Conservation (phyloP, 2,329 filamentous ascomycete genomes). For the Akanthomyces lecanii region DNA sequence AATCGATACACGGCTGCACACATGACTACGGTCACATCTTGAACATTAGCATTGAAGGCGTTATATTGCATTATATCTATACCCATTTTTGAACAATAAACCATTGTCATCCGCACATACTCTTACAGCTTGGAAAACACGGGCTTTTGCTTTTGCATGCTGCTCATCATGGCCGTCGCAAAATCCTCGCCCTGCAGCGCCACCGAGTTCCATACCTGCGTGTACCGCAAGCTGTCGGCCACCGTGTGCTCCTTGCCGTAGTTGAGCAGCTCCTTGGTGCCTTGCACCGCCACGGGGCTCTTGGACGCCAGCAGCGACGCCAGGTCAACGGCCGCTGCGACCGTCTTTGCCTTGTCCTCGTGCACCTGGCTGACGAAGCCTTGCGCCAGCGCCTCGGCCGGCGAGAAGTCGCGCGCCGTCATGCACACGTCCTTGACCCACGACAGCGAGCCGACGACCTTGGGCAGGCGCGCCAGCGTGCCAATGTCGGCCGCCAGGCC, state of each 20-base stretch:
- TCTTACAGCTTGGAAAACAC: constrained; percentile 77
- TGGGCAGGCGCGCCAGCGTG: constrained; percentile 68
- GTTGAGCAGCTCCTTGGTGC: constrained; percentile 83
- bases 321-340: constrained; percentile 59
- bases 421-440: constrained; percentile 80
- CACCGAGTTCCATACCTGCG: constrained; percentile 79
- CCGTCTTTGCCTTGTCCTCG: constrained; percentile 57
- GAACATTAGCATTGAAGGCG: constrained; percentile 1
- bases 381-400: constrained; percentile 63
- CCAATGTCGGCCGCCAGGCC: constrained; percentile 77
- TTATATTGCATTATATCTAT: constrained; percentile 4
- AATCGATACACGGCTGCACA: constrained; percentile 16
- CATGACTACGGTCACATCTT: neutral
- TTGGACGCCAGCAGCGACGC: constrained; percentile 68
- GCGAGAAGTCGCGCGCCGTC: constrained; percentile 64
- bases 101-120: neutral
- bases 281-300: constrained; percentile 82
- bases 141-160: constrained; percentile 72
- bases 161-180: constrained; percentile 66
- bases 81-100: neutral
- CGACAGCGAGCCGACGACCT: constrained; percentile 63
- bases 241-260: constrained; percentile 74
- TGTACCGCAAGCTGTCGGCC: constrained; percentile 76
- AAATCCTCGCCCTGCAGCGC: constrained; percentile 80
- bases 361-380: constrained; percentile 67